Percentiles rank a stretch among this genome's conserved stretches.
These are phyloP conservation scores for Naegleria fowleri DNA, from an alignment of 208 protist genomes.

Conservation along the genomic window DNA sequence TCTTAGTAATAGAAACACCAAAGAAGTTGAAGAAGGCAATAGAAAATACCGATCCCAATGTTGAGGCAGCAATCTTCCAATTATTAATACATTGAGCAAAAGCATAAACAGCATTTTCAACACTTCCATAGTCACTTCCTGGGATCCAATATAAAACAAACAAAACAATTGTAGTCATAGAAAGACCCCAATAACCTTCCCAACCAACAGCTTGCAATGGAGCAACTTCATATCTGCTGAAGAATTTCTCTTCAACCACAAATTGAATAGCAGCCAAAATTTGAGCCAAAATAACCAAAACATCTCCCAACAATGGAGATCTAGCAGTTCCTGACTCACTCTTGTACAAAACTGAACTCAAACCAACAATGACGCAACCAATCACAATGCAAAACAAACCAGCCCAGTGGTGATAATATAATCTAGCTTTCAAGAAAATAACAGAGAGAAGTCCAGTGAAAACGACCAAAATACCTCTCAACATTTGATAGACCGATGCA, in stretches of 20 bases:
- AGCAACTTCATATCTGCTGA: constrained; percentile 58
- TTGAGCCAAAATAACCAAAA: constrained; percentile 71
- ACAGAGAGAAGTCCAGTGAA: constrained; percentile 72
- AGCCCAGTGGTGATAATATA: constrained; percentile 60
- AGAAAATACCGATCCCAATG: constrained; percentile 41
- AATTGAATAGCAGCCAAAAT: constrained; percentile 75
- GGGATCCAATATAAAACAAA: constrained; percentile 65
- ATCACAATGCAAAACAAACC: constrained; percentile 57
- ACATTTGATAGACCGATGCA: constrained; percentile 81
- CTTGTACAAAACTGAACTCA: constrained; percentile 45
- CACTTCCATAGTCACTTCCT: constrained; percentile 20
- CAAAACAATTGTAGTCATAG: constrained; percentile 58
- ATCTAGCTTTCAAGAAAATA: constrained; percentile 62
- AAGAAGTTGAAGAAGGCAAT: constrained; percentile 57
- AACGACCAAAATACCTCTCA: constrained; percentile 75
- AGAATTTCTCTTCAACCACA: constrained; percentile 72
- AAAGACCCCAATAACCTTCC: constrained; percentile 75
- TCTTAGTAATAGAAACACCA: constrained; percentile 45
- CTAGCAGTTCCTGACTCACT: constrained; percentile 21
- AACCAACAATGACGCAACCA: constrained; percentile 62
- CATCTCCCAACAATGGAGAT: constrained; percentile 59
- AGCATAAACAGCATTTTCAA: constrained; percentile 47
- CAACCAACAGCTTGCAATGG: constrained; percentile 75
- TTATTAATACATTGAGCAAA: constrained; percentile 30
- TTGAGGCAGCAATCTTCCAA: constrained; percentile 28